A percentile compares a stretch with the other conserved stretches of the same genome.
Evolutionary conservation across 305 asterid species (phyloP).

Genomic region (Fraxinus baroniana): DNA sequence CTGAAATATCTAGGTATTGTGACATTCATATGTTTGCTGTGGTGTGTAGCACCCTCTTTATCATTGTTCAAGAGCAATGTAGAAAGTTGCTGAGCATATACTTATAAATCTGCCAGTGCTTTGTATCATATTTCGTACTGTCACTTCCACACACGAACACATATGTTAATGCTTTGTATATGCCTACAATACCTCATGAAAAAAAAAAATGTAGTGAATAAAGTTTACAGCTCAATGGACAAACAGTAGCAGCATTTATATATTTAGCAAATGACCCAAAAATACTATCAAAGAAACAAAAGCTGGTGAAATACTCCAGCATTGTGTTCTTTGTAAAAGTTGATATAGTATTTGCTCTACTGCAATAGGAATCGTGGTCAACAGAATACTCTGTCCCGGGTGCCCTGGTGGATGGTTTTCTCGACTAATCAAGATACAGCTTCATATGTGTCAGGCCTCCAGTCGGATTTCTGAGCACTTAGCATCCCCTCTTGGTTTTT

Average conservation of each 20-base stretch:
- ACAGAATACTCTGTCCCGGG: neutral
- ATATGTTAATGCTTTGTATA: neutral
- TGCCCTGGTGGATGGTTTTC: neutral
- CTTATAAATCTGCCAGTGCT: neutral
- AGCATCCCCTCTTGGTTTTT: constrained; percentile 60
- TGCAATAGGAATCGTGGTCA: neutral
- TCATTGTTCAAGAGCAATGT: neutral
- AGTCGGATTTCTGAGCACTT: constrained; percentile 63
- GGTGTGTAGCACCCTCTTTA: neutral
- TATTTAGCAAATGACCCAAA: neutral
- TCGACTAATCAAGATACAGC: constrained; percentile 35
- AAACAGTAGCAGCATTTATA: neutral
- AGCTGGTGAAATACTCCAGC: neutral
- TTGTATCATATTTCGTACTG: neutral
- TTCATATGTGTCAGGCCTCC: constrained; percentile 64
- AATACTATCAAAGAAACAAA: neutral
- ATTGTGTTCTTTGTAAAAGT: neutral
- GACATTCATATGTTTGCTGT: neutral
- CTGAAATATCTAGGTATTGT: neutral
- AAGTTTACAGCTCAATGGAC: neutral
- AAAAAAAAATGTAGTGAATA: neutral
- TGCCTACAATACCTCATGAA: neutral
- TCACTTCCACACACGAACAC: neutral
- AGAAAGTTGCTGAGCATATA: neutral
- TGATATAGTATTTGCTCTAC: neutral